phyloP scores from a whole-genome alignment of 164 flowering plant genomes.

The Cinnamomum micranthum region DNA sequence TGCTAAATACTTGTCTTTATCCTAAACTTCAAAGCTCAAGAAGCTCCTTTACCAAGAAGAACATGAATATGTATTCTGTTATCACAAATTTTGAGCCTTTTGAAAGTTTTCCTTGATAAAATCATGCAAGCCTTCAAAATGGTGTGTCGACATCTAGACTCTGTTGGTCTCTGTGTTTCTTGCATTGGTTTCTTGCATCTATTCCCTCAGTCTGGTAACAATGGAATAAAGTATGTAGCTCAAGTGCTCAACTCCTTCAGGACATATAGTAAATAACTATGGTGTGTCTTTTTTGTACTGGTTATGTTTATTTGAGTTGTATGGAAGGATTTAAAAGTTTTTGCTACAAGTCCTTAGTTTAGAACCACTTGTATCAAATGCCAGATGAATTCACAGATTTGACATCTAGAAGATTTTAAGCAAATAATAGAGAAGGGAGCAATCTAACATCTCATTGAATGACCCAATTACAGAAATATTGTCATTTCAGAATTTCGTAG shows the following conservation, averaged over 20 bases:
- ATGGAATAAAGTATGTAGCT: too few relatives aligned
- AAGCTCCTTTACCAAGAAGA: background rate
- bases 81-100: background rate
- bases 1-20: background rate
- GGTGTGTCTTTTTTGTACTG: too few relatives aligned
- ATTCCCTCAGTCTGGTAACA: too few relatives aligned
- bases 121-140: too few relatives aligned
- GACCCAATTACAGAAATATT: background rate
- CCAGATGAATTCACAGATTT: background rate
- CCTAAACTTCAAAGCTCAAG: background rate
- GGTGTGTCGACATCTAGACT: too few relatives aligned
- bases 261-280: too few relatives aligned
- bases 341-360: background rate
- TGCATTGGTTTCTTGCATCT: too few relatives aligned
- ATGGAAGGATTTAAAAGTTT: too few relatives aligned
- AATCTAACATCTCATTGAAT: background rate
- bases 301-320: too few relatives aligned
- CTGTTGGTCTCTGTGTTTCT: too few relatives aligned
- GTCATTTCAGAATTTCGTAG: background rate
- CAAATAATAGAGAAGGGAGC: too few relatives aligned
- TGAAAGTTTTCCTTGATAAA: background rate
- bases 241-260: too few relatives aligned
- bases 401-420: background rate
- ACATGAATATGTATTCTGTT: background rate
- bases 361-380: background rate